A percentile compares a stretch with the other conserved stretches of the same genome.
These are phyloP conservation scores for Cladorrhinum samala DNA, from an alignment of 495 filamentous ascomycete genomes.

Conservation along the genomic window DNA sequence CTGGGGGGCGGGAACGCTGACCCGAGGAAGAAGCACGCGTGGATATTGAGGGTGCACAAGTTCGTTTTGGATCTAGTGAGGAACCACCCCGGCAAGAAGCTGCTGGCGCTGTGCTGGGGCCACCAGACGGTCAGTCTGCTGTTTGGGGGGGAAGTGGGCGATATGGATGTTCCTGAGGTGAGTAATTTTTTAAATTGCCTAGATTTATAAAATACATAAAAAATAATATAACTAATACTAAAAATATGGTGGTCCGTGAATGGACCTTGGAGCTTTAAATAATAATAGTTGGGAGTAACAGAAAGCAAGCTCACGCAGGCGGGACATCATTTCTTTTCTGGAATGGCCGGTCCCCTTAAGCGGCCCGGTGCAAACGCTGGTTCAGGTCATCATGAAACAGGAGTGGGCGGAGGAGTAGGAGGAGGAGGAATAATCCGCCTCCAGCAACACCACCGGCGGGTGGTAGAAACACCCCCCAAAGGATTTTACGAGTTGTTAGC, in stretches of 20 bases:
- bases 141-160: slow-evolving; percentile 37
- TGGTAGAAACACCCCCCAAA: slow-evolving; percentile 25
- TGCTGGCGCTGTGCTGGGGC: slow-evolving; percentile 44
- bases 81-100: slow-evolving; percentile 34
- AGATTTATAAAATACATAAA: too few species aligned
- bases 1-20: slow-evolving; percentile 43
- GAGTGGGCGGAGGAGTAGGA: background rate
- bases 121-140: slow-evolving; percentile 40
- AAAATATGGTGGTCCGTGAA: too few species aligned
- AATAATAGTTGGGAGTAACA: slow-evolving; percentile 35
- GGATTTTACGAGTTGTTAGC: slow-evolving; percentile 33
- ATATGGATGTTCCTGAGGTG: slow-evolving; percentile 36
- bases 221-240: too few species aligned
- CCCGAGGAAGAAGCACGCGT: slow-evolving; percentile 35
- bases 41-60: slow-evolving; percentile 39
- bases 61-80: slow-evolving; percentile 35
- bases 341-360: too few species aligned
- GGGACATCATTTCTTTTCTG: slow-evolving; percentile 34
- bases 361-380: too few species aligned
- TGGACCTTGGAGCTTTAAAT: too few species aligned
- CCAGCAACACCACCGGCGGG: slow-evolving; percentile 43
- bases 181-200: slow-evolving; percentile 2
- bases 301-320: slow-evolving; percentile 29
- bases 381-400: too few species aligned
- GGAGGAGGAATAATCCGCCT: slow-evolving; percentile 14